Evolutionary conservation across 202 grass and related monocot species (phyloP).

Genomic region (Schoenoplectus tabernaemontani): DNA sequence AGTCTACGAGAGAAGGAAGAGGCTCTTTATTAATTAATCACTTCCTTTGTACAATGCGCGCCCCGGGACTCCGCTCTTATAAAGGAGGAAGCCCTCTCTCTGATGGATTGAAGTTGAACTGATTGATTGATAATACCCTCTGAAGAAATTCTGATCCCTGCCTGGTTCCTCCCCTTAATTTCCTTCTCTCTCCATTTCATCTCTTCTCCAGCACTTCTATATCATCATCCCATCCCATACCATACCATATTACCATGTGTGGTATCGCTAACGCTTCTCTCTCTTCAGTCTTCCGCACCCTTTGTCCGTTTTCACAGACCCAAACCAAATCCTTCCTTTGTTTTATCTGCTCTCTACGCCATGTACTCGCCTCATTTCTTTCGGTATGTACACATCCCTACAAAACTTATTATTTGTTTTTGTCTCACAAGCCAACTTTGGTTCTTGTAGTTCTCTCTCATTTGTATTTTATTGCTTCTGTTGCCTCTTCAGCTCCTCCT

Average conservation of each 20-base stretch:
- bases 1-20: too few species aligned
- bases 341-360: not conserved
- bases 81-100: not conserved
- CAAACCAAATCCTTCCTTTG: not conserved
- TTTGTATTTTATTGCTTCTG: slow-evolving; percentile 9
- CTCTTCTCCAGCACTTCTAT: not conserved
- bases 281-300: not conserved
- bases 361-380: slow-evolving; percentile 59
- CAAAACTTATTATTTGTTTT: slow-evolving; percentile 4
- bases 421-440: slow-evolving; percentile 12
- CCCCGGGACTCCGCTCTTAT: slow-evolving; percentile 22
- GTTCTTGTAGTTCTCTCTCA: slow-evolving; percentile 9
- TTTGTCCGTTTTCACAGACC: not conserved
- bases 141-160: not conserved
- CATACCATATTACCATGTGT: not conserved
- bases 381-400: slow-evolving; percentile 36
- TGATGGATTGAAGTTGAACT: slow-evolving; percentile 24
- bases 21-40: too few species aligned
- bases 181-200: slow-evolving; percentile 10
- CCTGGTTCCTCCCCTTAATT: not conserved
- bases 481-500: not conserved
- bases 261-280: not conserved
- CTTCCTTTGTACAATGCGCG: not conserved
- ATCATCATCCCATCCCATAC: not conserved
- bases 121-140: slow-evolving; percentile 30